These are phyloP conservation scores for Rhazya stricta DNA, from an alignment of 257 asterid species.

Conservation along the genomic window DNA sequence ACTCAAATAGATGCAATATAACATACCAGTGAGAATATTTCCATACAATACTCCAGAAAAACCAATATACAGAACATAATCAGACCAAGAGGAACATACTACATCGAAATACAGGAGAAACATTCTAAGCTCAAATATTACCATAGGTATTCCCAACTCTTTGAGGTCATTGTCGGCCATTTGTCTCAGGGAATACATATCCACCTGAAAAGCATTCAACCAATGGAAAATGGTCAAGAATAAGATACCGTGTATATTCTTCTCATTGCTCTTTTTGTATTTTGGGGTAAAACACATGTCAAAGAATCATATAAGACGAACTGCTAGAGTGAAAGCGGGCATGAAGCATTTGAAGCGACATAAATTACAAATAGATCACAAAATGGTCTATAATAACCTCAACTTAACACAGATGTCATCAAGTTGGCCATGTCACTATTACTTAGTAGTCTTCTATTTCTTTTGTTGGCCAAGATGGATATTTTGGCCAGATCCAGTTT, in stretches of 20 bases:
- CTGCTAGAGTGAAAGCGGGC: neutral
- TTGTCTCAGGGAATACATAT: slow-evolving; percentile 82
- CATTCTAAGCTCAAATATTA: slow-evolving; percentile 28
- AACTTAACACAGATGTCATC: neutral
- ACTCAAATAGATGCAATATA: neutral
- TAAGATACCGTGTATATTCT: neutral
- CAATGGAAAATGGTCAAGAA: neutral
- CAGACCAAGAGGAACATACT: slow-evolving; percentile 5
- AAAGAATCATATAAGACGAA: neutral
- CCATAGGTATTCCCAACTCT: slow-evolving; percentile 94
- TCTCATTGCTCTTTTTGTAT: neutral
- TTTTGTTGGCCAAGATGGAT: neutral
- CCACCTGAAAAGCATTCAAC: slow-evolving; percentile 61
- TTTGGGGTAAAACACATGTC: neutral
- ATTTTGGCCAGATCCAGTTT: neutral
- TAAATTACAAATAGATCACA: neutral
- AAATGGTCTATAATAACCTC: neutral
- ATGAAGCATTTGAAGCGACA: neutral
- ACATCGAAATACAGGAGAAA: slow-evolving; percentile 7
- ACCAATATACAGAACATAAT: slow-evolving; percentile 4
- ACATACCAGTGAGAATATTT: neutral
- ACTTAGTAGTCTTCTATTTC: neutral
- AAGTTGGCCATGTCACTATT: neutral
- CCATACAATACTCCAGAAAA: neutral
- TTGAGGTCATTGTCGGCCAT: slow-evolving; percentile 85